Base-by-base conservation (phyloP, 352 stramenopile species). In the Pythium aristosporum region DNA sequence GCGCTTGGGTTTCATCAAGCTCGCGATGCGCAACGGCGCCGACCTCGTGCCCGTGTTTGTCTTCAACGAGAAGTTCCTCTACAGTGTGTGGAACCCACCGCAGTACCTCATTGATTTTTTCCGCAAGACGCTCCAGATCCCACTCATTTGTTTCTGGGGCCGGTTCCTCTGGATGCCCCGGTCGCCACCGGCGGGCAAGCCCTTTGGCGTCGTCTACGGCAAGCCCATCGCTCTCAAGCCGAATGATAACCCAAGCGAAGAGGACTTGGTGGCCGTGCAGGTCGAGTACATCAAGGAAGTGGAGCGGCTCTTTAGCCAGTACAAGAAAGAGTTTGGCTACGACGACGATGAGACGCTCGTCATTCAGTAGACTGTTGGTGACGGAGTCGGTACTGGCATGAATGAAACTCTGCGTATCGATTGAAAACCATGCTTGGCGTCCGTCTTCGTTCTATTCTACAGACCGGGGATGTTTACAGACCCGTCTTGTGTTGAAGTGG, bases 1-100 rank as follows among this genome's bases (percentile, higher is more conserved):
- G 48, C 82, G 85, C n/a, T 55, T 93, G 41, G 85, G 85, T 16
- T 93, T 93, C 44, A 76, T 93, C 67, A 93, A 91, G 65, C 69
- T 93, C 28, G 85, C 85, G 44, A 88, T 93, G 52, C 80, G 79
- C 34, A 80, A 93, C 43, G 82, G 82, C 13, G 85, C 82, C 2
- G 79, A 91, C 23, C 76, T 93, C 55, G 85, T 93, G 23, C 85
- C 85, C 6, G 83, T 72, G 15, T 91, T 91, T 49, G 85, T 91
- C 13, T 93, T 93, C 54, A 76, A 76, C 51, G 85, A 93, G 58
- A 93, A 93, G 71, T 91, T 72, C 63, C 74, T 91, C 18, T 91
- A 90, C 75, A 88, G 88, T 42, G 75, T 91, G 67, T 91, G 80
- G 80, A 88, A 84, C 32, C 84, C 84, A 50, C 73, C 80, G 11